phyloP scores from a whole-genome alignment of 2,329 filamentous ascomycete species.

The Aspergillus tubingensis region DNA sequence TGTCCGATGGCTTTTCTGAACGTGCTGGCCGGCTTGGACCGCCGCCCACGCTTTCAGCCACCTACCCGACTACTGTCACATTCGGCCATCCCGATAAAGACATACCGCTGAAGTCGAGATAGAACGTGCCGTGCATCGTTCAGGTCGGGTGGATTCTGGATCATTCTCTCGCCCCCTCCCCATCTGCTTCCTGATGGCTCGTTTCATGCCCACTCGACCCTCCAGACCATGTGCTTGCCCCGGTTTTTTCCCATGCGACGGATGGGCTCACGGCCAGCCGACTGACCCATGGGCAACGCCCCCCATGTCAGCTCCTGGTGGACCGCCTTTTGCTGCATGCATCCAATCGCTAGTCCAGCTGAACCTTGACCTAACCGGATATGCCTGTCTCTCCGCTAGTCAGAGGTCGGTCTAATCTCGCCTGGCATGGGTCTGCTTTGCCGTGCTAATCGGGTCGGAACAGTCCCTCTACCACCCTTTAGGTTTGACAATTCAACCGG shows the following conservation, averaged over 20 bases:
- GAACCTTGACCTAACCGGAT: neutral
- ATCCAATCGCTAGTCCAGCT: conserved; percentile 2
- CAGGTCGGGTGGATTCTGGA: neutral
- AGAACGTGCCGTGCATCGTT: neutral
- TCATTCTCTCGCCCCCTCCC: neutral
- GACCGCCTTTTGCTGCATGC: conserved; percentile 5
- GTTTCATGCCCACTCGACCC: neutral
- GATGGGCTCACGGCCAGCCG: conserved; percentile 7
- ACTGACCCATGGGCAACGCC: conserved; percentile 1
- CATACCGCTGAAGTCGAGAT: neutral
- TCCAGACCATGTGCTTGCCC: conserved; percentile 7
- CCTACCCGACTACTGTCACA: conserved; percentile 17
- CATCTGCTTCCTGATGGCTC: neutral
- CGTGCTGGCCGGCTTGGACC: neutral
- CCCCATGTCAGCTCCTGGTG: conserved; percentile 3
- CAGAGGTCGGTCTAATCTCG: conserved; percentile 1
- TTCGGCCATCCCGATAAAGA: conserved; percentile 11
- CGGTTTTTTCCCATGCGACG: neutral
- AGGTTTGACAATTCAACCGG: conserved; percentile 7
- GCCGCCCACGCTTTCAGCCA: neutral
- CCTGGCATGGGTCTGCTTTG: neutral
- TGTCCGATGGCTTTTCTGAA: neutral
- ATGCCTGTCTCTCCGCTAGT: conserved; percentile 4
- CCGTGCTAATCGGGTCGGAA: conserved; percentile 4
- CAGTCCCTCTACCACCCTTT: neutral